phyloP scores from a whole-genome alignment of 352 stramenopile species.

The Globisporangium spinosum region DNA sequence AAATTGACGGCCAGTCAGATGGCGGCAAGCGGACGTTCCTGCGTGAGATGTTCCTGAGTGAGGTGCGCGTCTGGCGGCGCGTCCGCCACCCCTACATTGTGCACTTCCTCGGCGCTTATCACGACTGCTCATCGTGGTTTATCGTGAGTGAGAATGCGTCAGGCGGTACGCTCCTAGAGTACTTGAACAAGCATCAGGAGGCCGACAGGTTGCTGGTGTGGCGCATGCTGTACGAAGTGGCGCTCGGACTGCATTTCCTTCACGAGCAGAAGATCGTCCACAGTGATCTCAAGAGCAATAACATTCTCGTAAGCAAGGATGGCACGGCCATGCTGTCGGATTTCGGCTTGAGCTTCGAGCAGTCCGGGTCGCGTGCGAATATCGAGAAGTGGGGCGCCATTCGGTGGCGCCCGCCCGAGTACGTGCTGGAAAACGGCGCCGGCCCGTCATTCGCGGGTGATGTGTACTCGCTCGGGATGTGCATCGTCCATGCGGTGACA shows the following conservation, averaged over 20 bases:
- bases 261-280: background rate
- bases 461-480: conserved; percentile 7
- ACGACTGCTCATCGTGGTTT: background rate
- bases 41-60: background rate
- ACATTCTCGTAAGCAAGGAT: conserved; percentile 7
- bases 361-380: background rate
- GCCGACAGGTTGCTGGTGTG: background rate
- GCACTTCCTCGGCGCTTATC: background rate
- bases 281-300: conserved; percentile 6
- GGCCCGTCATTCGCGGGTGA: background rate
- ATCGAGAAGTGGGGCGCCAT: background rate
- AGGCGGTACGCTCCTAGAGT: background rate
- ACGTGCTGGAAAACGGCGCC: background rate
- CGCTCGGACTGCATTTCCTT: conserved; percentile 3
- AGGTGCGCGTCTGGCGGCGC: background rate
- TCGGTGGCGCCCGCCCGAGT: conserved; percentile 2
- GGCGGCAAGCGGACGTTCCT: background rate
- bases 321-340: conserved; percentile 4
- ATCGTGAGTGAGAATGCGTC: conserved; percentile 5
- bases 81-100: background rate
- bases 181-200: background rate
- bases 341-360: conserved; percentile 6
- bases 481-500: background rate
- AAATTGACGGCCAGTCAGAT: background rate
- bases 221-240: conserved; percentile 4